Conservation (phyloP, 1,139 yeast species). For the Geotrichum cucujoidarum region DNA sequence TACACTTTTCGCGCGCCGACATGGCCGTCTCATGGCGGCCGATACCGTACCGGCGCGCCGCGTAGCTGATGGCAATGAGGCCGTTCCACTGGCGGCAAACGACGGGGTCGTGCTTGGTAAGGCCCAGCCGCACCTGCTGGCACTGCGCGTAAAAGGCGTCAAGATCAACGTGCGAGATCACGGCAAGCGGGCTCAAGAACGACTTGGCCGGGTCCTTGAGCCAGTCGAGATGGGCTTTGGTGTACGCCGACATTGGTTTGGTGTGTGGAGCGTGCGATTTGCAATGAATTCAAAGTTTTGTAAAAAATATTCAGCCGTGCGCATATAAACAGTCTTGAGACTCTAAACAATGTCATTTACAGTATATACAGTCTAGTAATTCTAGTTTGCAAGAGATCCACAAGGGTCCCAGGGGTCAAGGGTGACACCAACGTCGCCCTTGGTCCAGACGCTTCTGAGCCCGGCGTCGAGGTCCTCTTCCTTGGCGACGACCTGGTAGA, state of each 20-base stretch:
- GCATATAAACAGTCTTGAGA: not conserved
- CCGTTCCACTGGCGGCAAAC: slow-evolving; percentile 94
- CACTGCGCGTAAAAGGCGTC: slow-evolving; percentile 96
- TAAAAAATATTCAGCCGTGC: too few relatives aligned
- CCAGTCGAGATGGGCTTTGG: slow-evolving; percentile 25
- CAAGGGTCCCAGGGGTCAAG: slow-evolving; percentile 82
- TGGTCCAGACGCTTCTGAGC: slow-evolving; percentile 38
- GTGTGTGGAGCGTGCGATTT: too few relatives aligned
- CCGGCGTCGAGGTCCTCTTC: slow-evolving; percentile 42
- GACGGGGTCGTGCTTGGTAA: slow-evolving; percentile 67
- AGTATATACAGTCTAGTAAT: not conserved
- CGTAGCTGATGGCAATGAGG: slow-evolving; percentile 72
- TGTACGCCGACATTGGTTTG: slow-evolving; percentile 19
- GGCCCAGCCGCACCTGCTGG: slow-evolving; percentile 70
- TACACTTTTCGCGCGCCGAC: slow-evolving; percentile 70
- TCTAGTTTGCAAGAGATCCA: slow-evolving; percentile 63
- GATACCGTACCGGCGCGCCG: slow-evolving; percentile 82
- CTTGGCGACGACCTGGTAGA: slow-evolving; percentile 73
- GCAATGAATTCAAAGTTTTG: too few relatives aligned
- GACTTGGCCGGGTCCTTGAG: slow-evolving; percentile 24
- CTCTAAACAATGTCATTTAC: not conserved
- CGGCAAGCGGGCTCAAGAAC: slow-evolving; percentile 62
- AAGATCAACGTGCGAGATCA: slow-evolving; percentile 79
- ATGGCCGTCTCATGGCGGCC: slow-evolving; percentile 68
- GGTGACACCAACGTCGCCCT: slow-evolving; percentile 35